Conservation (phyloP, 208 protist species). For the Acanthamoeba sp. region DNA sequence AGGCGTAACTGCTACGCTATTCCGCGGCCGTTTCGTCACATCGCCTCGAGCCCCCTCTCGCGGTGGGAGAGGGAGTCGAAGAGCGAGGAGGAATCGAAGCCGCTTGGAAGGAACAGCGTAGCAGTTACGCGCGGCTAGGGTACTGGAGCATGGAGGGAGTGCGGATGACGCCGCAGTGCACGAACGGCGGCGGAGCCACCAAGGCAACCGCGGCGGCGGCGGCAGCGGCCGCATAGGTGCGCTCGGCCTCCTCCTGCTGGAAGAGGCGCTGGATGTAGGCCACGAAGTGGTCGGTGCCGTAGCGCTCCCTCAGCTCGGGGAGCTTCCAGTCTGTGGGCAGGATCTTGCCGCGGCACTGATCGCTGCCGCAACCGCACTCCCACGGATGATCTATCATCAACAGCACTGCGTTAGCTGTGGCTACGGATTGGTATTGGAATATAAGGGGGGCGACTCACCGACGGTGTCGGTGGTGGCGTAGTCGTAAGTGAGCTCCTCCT, state of each 20-base stretch:
- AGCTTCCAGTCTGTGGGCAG: slow-evolving; percentile 65
- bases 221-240: background rate
- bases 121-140: slow-evolving; percentile 75
- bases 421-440: background rate
- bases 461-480: slow-evolving; percentile 72
- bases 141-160: background rate
- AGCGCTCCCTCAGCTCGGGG: slow-evolving; percentile 69
- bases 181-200: background rate
- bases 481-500: slow-evolving; percentile 76
- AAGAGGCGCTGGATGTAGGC: slow-evolving; percentile 65
- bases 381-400: slow-evolving; percentile 68
- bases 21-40: slow-evolving; percentile 51
- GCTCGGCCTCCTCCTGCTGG: background rate
- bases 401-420: background rate
- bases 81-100: slow-evolving; percentile 31
- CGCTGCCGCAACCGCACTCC: slow-evolving; percentile 66
- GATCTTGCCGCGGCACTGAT: slow-evolving; percentile 54
- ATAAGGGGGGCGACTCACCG: background rate
- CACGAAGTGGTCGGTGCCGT: slow-evolving; percentile 61
- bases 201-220: background rate
- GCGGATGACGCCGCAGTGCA: slow-evolving; percentile 8
- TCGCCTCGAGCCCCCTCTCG: background rate
- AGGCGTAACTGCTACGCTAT: slow-evolving; percentile 75
- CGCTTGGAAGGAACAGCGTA: slow-evolving; percentile 75
- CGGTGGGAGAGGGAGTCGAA: background rate